Percentiles rank a stretch among this genome's conserved stretches.
Conservation (phyloP, 2,329 filamentous ascomycete species). For the Calonectria hongkongensis region DNA sequence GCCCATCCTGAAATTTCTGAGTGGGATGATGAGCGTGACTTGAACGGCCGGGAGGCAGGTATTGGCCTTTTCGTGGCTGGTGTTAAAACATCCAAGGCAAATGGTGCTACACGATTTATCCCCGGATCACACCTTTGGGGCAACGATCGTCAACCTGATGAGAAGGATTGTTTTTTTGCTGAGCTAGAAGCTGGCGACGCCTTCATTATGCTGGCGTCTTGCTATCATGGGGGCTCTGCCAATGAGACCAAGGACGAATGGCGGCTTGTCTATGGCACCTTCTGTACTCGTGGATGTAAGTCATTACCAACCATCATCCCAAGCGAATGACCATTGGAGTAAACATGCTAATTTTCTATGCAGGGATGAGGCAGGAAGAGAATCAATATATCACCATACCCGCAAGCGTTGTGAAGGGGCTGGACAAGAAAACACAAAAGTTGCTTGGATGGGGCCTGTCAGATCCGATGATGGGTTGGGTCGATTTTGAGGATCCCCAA, state of each 20-base stretch:
- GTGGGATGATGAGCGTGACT: slow-evolving; percentile 7
- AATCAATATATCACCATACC: slow-evolving; percentile 10
- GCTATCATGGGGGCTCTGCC: slow-evolving; percentile 31
- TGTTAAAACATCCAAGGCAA: slow-evolving; percentile 19
- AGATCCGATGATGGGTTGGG: slow-evolving; percentile 2
- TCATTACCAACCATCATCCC: too few relatives aligned
- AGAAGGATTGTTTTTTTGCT: slow-evolving; percentile 4
- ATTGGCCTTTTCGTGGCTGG: slow-evolving; percentile 32
- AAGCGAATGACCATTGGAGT: background rate
- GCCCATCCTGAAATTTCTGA: slow-evolving; percentile 11
- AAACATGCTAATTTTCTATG: background rate
- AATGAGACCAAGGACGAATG: slow-evolving; percentile 26
- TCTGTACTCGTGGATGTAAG: slow-evolving; percentile 14
- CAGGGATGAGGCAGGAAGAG: slow-evolving; percentile 11
- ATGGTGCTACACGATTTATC: slow-evolving; percentile 34
- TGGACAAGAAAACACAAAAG: slow-evolving; percentile 2
- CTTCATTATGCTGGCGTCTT: slow-evolving; percentile 27
- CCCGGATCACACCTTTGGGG: slow-evolving; percentile 31
- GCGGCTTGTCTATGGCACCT: slow-evolving; percentile 25
- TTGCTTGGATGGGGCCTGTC: background rate
- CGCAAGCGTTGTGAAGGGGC: background rate
- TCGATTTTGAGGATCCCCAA: slow-evolving; percentile 1
- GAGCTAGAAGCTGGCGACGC: slow-evolving; percentile 29
- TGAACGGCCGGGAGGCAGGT: slow-evolving; percentile 12
- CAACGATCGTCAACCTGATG: slow-evolving; percentile 10